Evolutionary conservation across 2,329 filamentous ascomycete genomes (phyloP).

Genomic region (Venturia effusa): DNA sequence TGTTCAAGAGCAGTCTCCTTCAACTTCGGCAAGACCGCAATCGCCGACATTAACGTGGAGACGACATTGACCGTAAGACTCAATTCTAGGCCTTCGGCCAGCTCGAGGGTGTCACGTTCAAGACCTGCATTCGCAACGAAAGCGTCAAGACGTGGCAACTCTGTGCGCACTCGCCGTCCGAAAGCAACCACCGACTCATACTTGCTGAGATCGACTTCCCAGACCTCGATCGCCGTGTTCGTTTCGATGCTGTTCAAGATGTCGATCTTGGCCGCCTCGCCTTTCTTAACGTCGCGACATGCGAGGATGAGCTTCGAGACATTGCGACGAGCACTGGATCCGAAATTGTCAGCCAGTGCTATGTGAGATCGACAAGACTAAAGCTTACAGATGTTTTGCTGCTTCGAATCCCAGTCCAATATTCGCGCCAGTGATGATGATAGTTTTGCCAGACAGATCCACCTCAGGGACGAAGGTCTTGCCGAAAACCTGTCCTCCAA

Average conservation of each 20-base stretch:
- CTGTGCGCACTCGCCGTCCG: conserved; percentile 16
- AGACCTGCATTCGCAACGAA: conserved; percentile 30
- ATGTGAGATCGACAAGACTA: conserved; percentile 17
- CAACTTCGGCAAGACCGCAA: conserved; percentile 20
- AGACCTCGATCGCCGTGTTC: conserved; percentile 21
- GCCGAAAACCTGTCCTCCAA: too few species aligned
- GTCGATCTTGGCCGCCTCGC: conserved; percentile 29
- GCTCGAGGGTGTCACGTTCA: conserved; percentile 17
- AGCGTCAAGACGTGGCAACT: conserved; percentile 25
- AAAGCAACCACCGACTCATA: conserved; percentile 29
- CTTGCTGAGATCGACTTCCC: conserved; percentile 32
- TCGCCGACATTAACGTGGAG: conserved; percentile 26
- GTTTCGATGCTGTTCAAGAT: conserved; percentile 20
- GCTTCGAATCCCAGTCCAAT: conserved; percentile 37
- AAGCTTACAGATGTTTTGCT: conserved; percentile 25
- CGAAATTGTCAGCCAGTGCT: too few species aligned
- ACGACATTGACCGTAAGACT: conserved; percentile 30
- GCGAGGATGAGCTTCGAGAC: conserved; percentile 32
- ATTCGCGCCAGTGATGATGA: conserved; percentile 36
- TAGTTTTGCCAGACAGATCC: too few species aligned
- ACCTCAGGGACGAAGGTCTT: too few species aligned
- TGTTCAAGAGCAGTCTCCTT: not conserved
- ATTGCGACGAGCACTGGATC: conserved; percentile 23
- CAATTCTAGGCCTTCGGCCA: conserved; percentile 20
- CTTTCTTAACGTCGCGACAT: conserved; percentile 31